These are phyloP conservation scores for Rachicladosporium sp. DNA, from an alignment of 2,329 filamentous ascomycete genomes.

Conservation along the genomic window DNA sequence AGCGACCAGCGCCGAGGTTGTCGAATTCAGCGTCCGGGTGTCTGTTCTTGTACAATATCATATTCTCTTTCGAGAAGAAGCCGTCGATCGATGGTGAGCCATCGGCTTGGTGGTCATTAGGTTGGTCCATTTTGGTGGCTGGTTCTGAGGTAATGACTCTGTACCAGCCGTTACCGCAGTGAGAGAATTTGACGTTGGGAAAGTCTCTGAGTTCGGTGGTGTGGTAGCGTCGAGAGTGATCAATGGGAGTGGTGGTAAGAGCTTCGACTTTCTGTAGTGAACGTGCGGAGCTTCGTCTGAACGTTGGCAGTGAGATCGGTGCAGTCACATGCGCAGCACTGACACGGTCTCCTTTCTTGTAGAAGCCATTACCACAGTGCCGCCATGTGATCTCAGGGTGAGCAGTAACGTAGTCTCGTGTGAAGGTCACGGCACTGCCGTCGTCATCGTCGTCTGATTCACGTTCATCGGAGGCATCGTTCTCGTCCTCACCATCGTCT, in stretches of 20 bases:
- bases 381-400: conserved; percentile 10
- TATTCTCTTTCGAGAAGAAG: conserved; percentile 6
- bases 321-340: not conserved
- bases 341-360: conserved; percentile 8
- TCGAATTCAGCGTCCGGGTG: conserved; percentile 5
- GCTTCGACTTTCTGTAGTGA: conserved; percentile 1
- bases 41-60: conserved; percentile 4
- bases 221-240: not conserved
- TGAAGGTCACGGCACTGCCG: conserved; percentile 7
- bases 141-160: not conserved
- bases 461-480: conserved; percentile 2
- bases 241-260: not conserved
- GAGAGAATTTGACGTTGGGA: conserved; percentile 11
- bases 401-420: conserved; percentile 9
- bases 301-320: not conserved
- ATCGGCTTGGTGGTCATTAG: conserved; percentile 1
- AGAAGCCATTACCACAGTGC: conserved; percentile 16
- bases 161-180: conserved; percentile 16
- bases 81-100: not conserved
- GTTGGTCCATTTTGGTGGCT: not conserved
- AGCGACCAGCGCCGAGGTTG: conserved; percentile 7
- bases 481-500: conserved; percentile 3
- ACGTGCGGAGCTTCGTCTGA: conserved; percentile 2
- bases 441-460: conserved; percentile 2
- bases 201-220: conserved; percentile 7